Conservation (phyloP, 75 land plant species). For the Pinus tabuliformis region DNA sequence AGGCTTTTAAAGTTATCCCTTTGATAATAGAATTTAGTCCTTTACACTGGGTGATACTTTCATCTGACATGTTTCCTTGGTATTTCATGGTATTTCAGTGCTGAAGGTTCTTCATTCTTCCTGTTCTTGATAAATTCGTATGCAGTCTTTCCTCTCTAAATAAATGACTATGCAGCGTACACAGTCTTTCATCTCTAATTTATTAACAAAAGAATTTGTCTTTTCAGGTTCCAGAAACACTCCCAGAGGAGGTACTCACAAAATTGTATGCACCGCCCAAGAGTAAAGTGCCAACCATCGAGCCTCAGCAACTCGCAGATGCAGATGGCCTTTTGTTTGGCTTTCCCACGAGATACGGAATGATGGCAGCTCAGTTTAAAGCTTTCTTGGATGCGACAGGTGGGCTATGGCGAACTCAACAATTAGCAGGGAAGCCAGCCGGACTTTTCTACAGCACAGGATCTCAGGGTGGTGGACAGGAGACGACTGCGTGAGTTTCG, state of each 20-base stretch:
- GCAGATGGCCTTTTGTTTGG: conserved; percentile 96
- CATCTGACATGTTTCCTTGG: too few relatives aligned
- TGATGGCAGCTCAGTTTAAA: conserved; percentile 99
- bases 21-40: too few relatives aligned
- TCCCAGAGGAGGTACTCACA: conserved; percentile 69
- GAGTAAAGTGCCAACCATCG: conserved; percentile 67
- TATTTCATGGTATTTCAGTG: too few relatives aligned
- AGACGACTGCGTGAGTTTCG: conserved; percentile 89
- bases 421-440: conserved; percentile 91
- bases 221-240: conserved; percentile 85
- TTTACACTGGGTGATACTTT: too few relatives aligned
- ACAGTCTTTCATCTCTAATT: too few relatives aligned
- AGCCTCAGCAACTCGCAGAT: conserved; percentile 64
- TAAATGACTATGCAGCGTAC: too few relatives aligned
- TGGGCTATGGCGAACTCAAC: conserved; percentile 80
- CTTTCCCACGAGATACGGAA: conserved; percentile 92
- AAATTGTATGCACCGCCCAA: conserved; percentile 94
- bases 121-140: too few relatives aligned
- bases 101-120: too few relatives aligned
- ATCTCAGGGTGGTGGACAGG: conserved; percentile 94
- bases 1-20: too few relatives aligned
- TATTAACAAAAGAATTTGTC: neutral
- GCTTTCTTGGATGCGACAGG: conserved; percentile 96
- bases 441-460: conserved; percentile 91
- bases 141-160: too few relatives aligned